Conservation (phyloP, 2,329 filamentous ascomycete genomes). For the Elsinoe perseae region DNA sequence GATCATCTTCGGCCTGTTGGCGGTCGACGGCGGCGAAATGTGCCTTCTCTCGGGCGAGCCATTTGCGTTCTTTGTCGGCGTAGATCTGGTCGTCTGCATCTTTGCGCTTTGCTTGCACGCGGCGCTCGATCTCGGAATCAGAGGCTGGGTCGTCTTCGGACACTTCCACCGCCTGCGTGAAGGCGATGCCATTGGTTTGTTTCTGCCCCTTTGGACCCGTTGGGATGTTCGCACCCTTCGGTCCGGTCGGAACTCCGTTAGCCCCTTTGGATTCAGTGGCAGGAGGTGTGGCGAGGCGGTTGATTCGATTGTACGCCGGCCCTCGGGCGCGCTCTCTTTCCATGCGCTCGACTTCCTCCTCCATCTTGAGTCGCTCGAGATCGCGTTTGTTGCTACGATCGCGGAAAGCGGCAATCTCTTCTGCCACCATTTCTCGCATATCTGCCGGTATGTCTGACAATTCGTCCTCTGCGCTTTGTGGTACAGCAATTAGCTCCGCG, state of each 20-base stretch:
- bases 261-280: constrained; percentile 52
- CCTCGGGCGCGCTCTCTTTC: constrained; percentile 67
- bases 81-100: constrained; percentile 73
- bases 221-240: constrained; percentile 65
- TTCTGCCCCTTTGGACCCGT: constrained; percentile 54
- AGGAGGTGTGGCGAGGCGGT: constrained; percentile 62
- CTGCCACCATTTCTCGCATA: constrained; percentile 89
- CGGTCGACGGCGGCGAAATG: constrained; percentile 77
- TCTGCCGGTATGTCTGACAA: constrained; percentile 91
- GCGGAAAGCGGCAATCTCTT: constrained; percentile 88
- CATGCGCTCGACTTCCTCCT: constrained; percentile 86
- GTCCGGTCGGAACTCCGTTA: constrained; percentile 71
- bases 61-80: constrained; percentile 77
- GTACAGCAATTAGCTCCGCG: constrained; percentile 83
- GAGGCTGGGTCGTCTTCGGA: constrained; percentile 83
- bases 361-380: constrained; percentile 73
- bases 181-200: constrained; percentile 69
- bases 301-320: constrained; percentile 44
- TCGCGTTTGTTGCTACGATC: constrained; percentile 85
- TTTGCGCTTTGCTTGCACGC: constrained; percentile 62
- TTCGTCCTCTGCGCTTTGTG: constrained; percentile 72
- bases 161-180: constrained; percentile 69
- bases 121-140: constrained; percentile 73
- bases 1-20: constrained; percentile 70
- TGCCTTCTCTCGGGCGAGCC: constrained; percentile 81